Conservation (phyloP, 495 filamentous ascomycete species). For the Neurospora intermedia region DNA sequence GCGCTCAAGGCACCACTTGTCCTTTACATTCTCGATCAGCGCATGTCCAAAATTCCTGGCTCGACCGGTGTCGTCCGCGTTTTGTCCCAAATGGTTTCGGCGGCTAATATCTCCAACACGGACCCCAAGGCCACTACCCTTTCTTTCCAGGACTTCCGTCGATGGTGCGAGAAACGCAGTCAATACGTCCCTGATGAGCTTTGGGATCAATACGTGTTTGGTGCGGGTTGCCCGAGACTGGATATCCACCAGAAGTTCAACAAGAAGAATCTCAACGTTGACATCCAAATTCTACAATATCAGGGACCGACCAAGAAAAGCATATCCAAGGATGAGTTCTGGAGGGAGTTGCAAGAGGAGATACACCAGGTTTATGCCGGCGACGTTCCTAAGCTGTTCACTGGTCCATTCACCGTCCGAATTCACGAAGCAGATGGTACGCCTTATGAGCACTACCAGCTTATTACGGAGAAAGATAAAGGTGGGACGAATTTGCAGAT, state of each 20-base stretch:
- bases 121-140: slow-evolving; percentile 62
- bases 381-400: slow-evolving; percentile 66
- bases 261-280: slow-evolving; percentile 92
- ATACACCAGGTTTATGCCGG: slow-evolving; percentile 58
- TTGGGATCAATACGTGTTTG: slow-evolving; percentile 86
- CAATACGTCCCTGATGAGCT: slow-evolving; percentile 76
- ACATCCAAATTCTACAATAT: slow-evolving; percentile 79
- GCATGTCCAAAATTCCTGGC: slow-evolving; percentile 76
- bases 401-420: slow-evolving; percentile 90
- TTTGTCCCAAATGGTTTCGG: slow-evolving; percentile 67
- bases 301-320: slow-evolving; percentile 42
- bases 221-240: slow-evolving; percentile 80
- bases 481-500: slow-evolving; percentile 64
- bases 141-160: slow-evolving; percentile 62
- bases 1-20: slow-evolving; percentile 84
- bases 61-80: slow-evolving; percentile 76
- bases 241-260: slow-evolving; percentile 82
- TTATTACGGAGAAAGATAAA: slow-evolving; percentile 74
- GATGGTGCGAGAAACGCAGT: slow-evolving; percentile 73
- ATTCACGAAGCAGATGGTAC: slow-evolving; percentile 99
- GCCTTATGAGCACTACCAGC: slow-evolving; percentile 95
- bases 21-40: slow-evolving; percentile 83
- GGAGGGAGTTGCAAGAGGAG: slow-evolving; percentile 74
- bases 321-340: slow-evolving; percentile 56
- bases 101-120: slow-evolving; percentile 64